These are phyloP conservation scores for Lachancea lanzarotensis DNA, from an alignment of 805 yeast species.

Conservation along the genomic window DNA sequence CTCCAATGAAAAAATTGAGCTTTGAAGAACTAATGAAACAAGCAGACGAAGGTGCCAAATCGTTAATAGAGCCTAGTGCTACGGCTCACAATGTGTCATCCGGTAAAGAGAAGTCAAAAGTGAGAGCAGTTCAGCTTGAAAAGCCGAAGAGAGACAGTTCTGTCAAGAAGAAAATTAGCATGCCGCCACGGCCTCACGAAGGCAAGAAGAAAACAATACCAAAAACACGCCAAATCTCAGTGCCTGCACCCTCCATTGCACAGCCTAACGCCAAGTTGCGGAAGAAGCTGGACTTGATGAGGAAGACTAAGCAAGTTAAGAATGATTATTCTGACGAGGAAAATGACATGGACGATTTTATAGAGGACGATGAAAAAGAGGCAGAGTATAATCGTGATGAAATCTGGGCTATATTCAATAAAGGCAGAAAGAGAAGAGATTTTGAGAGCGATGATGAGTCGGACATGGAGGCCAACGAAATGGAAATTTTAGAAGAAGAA, in stretches of 20 bases:
- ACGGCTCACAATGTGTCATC: not conserved
- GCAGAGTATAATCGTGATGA: slow-evolving; percentile 71
- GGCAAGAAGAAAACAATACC: not conserved
- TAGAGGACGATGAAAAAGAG: slow-evolving; percentile 39
- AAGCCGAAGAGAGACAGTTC: not conserved
- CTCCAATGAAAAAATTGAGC: slow-evolving; percentile 39
- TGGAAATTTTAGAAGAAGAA: slow-evolving; percentile 82
- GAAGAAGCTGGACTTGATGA: slow-evolving; percentile 35
- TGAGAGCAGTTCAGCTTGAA: not conserved
- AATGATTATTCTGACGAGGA: slow-evolving; percentile 40
- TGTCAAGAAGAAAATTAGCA: not conserved
- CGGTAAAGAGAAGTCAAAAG: not conserved
- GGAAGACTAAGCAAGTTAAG: slow-evolving; percentile 16
- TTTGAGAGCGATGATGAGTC: slow-evolving; percentile 44
- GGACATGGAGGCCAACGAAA: slow-evolving; percentile 94
- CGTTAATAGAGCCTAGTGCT: not conserved
- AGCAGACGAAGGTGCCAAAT: slow-evolving; percentile 38
- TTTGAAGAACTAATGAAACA: slow-evolving; percentile 54
- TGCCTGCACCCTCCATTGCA: slow-evolving; percentile 34
- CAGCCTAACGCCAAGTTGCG: slow-evolving; percentile 52
- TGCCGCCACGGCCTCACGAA: not conserved
- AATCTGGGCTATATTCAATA: slow-evolving; percentile 80
- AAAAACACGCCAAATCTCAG: slow-evolving; percentile 1
- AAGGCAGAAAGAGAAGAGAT: slow-evolving; percentile 48
- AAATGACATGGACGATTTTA: slow-evolving; percentile 52